Evolutionary conservation across 1,284 basidiomycete species (phyloP).

Genomic region (Tetrapyrgos nigripes): DNA sequence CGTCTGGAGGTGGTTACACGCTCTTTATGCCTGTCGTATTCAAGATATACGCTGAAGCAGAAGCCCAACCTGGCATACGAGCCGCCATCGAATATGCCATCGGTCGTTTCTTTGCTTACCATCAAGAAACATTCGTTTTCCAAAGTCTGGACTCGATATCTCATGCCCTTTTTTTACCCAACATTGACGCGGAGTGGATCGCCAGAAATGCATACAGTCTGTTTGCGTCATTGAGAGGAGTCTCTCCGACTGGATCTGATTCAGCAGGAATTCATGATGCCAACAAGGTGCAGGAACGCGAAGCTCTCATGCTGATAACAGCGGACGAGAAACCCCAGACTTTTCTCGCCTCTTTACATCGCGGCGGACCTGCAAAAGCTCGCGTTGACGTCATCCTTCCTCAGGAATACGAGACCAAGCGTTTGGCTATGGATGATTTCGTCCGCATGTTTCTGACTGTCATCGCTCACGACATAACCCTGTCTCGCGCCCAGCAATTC

Average conservation of each 20-base stretch:
- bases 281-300: constrained; percentile 73
- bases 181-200: constrained; percentile 55
- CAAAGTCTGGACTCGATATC: constrained; percentile 73
- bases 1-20: constrained; percentile 72
- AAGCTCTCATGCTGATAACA: constrained; percentile 71
- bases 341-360: constrained; percentile 63
- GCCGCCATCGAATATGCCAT: constrained; percentile 76
- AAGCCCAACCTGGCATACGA: constrained; percentile 59
- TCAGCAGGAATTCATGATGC: constrained; percentile 72
- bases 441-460: constrained; percentile 80
- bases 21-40: constrained; percentile 75
- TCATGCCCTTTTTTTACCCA: constrained; percentile 57
- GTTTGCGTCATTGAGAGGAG: constrained; percentile 58
- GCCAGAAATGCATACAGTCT: constrained; percentile 59
- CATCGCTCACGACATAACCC: constrained; percentile 77
- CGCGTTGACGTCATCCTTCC: constrained; percentile 53
- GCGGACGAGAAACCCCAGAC: constrained; percentile 72
- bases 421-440: constrained; percentile 70
- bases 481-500: constrained; percentile 72
- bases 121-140: constrained; percentile 79
- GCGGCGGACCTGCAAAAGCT: constrained; percentile 43
- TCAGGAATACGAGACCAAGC: constrained; percentile 66
- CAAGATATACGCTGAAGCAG: constrained; percentile 70
- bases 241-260: constrained; percentile 48
- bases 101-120: constrained; percentile 77